A percentile compares a stretch with the other conserved stretches of the same genome.
These are phyloP conservation scores for Sporisorium graminicola DNA, from an alignment of 1,284 basidiomycete species.

Conservation along the genomic window DNA sequence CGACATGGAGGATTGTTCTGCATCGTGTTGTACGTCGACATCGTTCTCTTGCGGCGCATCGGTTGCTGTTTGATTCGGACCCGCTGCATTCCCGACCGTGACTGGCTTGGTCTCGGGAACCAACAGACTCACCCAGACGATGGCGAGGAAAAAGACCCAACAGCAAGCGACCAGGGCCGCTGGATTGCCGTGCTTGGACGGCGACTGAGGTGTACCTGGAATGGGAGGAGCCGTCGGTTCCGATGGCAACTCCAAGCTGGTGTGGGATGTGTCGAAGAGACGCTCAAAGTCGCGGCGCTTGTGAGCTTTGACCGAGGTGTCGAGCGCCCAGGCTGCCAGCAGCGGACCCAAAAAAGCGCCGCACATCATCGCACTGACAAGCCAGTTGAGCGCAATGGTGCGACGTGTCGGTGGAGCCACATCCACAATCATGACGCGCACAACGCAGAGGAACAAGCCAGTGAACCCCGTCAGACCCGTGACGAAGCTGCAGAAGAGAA, in stretches of 20 bases:
- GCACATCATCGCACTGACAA: slow-evolving; percentile 41
- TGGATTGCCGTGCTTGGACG: slow-evolving; percentile 46
- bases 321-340: slow-evolving; percentile 44
- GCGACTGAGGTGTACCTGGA: slow-evolving; percentile 24
- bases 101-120: slow-evolving; percentile 42
- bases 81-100: slow-evolving; percentile 2
- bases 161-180: slow-evolving; percentile 40
- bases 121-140: slow-evolving; percentile 31
- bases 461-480: slow-evolving; percentile 43
- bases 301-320: slow-evolving; percentile 28
- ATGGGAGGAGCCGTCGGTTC: slow-evolving; percentile 31
- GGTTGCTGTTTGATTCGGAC: background rate
- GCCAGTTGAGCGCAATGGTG: slow-evolving; percentile 40
- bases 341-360: slow-evolving; percentile 47
- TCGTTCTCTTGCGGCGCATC: background rate
- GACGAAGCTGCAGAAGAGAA: slow-evolving; percentile 40
- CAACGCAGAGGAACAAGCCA: slow-evolving; percentile 34
- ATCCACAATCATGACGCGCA: slow-evolving; percentile 47
- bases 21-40: background rate
- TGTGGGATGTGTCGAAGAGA: background rate
- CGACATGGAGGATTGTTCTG: slow-evolving; percentile 1
- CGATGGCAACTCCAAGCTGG: slow-evolving; percentile 25
- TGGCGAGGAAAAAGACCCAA: slow-evolving; percentile 39
- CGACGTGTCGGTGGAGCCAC: slow-evolving; percentile 40
- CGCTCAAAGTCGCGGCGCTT: background rate